Evolutionary conservation across 305 asterid species (phyloP).

Genomic region (Caryopteris hybrid): DNA sequence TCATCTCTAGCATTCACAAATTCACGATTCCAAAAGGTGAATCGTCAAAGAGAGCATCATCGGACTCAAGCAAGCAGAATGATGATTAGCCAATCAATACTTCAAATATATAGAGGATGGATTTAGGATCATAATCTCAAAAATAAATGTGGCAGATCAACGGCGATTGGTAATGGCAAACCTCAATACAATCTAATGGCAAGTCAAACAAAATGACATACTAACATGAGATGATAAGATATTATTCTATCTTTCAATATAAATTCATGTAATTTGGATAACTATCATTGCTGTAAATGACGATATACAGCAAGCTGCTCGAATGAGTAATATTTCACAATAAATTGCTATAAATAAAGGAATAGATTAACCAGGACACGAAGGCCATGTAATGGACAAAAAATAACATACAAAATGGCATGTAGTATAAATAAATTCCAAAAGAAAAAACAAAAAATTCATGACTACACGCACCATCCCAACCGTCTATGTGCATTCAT

Average conservation of each 20-base stretch:
- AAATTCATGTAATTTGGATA: not conserved
- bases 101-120: not conserved
- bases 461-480: too few relatives aligned
- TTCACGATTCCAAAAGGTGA: not conserved
- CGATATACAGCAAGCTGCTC: conserved; percentile 10
- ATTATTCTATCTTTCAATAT: conserved; percentile 7
- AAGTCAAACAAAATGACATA: not conserved
- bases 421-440: conserved; percentile 21
- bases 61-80: not conserved
- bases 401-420: conserved; percentile 26
- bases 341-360: conserved; percentile 31
- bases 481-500: conserved; percentile 19
- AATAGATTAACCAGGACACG: conserved; percentile 36
- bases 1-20: not conserved
- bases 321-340: conserved; percentile 21
- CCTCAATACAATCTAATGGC: not conserved
- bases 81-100: not conserved
- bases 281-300: not conserved
- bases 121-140: not conserved
- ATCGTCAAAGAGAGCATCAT: not conserved
- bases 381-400: conserved; percentile 16
- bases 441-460: conserved; percentile 7
- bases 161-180: too few relatives aligned
- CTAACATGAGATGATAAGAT: not conserved
- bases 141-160: not conserved